These are phyloP conservation scores for Botrytis byssoidea DNA, from an alignment of 2,329 filamentous ascomycete species.

Conservation along the genomic window DNA sequence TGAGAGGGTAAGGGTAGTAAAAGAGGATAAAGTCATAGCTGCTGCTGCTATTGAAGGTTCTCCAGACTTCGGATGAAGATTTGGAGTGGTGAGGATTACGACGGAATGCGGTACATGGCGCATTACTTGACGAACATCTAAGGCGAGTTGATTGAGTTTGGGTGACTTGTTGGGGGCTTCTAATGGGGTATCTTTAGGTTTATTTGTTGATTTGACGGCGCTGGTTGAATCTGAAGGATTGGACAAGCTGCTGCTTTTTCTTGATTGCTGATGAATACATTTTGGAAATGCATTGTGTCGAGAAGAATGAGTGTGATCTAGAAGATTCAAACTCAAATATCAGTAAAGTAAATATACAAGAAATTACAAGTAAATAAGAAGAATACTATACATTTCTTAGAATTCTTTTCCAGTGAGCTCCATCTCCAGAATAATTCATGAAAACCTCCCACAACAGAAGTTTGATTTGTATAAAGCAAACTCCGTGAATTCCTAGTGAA, in stretches of 20 bases:
- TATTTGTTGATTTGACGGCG: not conserved
- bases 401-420: not conserved
- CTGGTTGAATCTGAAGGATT: not conserved
- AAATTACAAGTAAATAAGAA: not conserved
- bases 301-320: not conserved
- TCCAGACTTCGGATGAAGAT: not conserved
- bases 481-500: not conserved
- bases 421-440: conserved; percentile 16
- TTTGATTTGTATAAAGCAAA: conserved; percentile 2
- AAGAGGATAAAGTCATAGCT: conserved; percentile 40
- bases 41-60: conserved; percentile 17
- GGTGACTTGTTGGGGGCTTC: not conserved
- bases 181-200: not conserved
- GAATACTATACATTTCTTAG: conserved; percentile 8
- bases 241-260: not conserved
- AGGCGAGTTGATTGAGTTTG: conserved; percentile 19
- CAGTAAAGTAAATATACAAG: not conserved
- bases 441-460: not conserved
- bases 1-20: conserved; percentile 36
- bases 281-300: not conserved
- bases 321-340: not conserved
- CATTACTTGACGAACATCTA: conserved; percentile 36
- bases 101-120: conserved; percentile 35
- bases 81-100: conserved; percentile 34
- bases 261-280: not conserved